Base-by-base conservation (phyloP, 2,329 filamentous ascomycete genomes). In the Calonectria pseudoreteaudii region DNA sequence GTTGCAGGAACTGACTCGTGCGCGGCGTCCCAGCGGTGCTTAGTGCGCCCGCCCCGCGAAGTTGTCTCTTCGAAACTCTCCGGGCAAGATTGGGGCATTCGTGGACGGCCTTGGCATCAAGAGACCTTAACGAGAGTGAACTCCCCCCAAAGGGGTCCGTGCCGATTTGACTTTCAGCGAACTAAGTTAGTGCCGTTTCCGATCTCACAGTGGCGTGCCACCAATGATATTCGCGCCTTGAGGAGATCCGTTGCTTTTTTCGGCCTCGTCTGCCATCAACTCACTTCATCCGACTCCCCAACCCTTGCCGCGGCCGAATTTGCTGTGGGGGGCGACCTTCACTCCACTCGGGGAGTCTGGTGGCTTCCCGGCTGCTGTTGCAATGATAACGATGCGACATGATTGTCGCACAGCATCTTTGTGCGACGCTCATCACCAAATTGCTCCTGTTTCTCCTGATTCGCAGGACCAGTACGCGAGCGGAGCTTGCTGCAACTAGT, bases 221-320 rank as follows among this genome's bases (percentile, higher is more conserved):
- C 56, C 56, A 62, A 62, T 62, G 56, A 62, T 23, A 62, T 41
- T 28, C 36, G 34, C 56, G 23, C 23, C 34, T 28, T 2, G 31
- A 36, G 56, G 56, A 41, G 56, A 62, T 62, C 56, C 56, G 34
- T 62, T 41, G 56, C 56, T 62, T 62, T 62, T 62, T 62, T 62
- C 36, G 56, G 56, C n/a, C 14, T 62, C 38, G n/a, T 38, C 10
- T n/a, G 11, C 13, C 36, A 38, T 20, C 56, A 9, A n/a, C 14
- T 16, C 14, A 26, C 23, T 20, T 41, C 28, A 36, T 28, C 56
- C 56, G 56, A 41, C n/a, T 62, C 56, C 34, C 56, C 23, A 62
- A 26, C 34, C 56, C 56, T 62, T 62, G 56, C 56, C 56, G 56
- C 56, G 56, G 56, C 56, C 38, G 36, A 62, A 41, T 62, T 41